Percentiles rank a stretch among this genome's conserved stretches.
Conservation (phyloP, 2,329 filamentous ascomycete species). For the Corniculantispora saksenae region DNA sequence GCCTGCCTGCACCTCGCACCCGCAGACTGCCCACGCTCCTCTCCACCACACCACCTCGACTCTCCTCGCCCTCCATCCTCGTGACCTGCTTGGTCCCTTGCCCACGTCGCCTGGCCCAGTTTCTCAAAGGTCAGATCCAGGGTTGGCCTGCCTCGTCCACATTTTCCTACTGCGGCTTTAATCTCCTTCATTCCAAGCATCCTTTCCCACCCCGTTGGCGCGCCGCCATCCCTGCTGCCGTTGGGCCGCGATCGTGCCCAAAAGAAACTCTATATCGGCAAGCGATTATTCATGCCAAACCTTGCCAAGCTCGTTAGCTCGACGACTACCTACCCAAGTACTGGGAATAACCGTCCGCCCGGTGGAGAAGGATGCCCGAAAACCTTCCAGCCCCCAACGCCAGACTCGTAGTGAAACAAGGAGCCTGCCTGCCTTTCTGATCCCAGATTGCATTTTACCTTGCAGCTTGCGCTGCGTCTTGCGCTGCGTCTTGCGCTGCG, state of each 20-base stretch:
- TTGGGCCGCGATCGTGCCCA: background rate
- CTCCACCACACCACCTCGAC: conserved; percentile 2
- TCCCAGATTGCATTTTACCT: background rate
- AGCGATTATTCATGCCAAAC: background rate
- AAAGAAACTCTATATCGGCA: background rate
- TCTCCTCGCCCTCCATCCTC: background rate
- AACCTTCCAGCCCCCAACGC: background rate
- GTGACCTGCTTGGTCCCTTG: conserved; percentile 17
- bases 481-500: too few relatives aligned
- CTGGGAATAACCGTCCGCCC: background rate
- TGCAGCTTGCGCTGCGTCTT: too few relatives aligned
- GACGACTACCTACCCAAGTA: too few relatives aligned
- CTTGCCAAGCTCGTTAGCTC: background rate
- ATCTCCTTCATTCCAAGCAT: background rate
- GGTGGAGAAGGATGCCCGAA: background rate
- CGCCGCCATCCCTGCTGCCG: background rate
- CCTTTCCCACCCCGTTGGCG: too few relatives aligned
- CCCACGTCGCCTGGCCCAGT: conserved; percentile 8
- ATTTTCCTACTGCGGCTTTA: background rate
- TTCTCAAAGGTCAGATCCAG: conserved; percentile 2
- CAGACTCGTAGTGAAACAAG: background rate
- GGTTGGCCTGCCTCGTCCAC: background rate
- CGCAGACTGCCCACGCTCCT: conserved; percentile 4
- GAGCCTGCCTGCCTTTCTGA: background rate
- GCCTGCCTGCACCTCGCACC: conserved; percentile 7